Evolutionary conservation across 345 rosid genomes (phyloP).

Genomic region (Laguncularia racemosa): DNA sequence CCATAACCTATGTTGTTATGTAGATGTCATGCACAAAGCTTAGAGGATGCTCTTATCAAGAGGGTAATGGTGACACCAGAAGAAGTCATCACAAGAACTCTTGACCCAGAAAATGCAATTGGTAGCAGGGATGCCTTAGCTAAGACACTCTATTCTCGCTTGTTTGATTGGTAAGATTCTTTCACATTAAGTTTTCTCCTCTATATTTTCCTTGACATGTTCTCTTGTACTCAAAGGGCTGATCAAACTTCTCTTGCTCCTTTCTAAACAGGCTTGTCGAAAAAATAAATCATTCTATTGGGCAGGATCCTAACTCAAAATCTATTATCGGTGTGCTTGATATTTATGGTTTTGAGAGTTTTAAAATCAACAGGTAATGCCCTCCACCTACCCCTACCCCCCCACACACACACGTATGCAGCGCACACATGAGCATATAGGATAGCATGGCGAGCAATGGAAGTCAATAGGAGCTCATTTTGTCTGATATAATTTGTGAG

Average conservation of each 20-base stretch:
- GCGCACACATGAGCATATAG: too few species aligned
- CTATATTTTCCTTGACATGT: conserved; percentile 3
- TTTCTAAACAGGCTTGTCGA: conserved; percentile 69
- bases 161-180: conserved; percentile 73
- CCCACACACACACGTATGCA: too few species aligned
- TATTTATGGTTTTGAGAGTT: conserved; percentile 95
- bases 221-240: too few species aligned
- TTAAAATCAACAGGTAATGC: conserved; percentile 68
- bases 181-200: conserved; percentile 10
- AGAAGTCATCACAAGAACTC: conserved; percentile 77
- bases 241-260: neutral
- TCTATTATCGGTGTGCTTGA: conserved; percentile 83
- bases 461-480: neutral
- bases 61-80: conserved; percentile 96
- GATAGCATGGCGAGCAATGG: too few species aligned
- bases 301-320: conserved; percentile 87
- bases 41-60: conserved; percentile 85
- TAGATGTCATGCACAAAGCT: conserved; percentile 74
- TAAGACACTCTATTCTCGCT: conserved; percentile 76
- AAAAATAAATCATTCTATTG: conserved; percentile 78
- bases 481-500: neutral
- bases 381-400: neutral
- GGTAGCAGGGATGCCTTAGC: conserved; percentile 86
- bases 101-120: conserved; percentile 65
- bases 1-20: conserved; percentile 12